Percentiles rank a stretch among this genome's conserved stretches.
Conservation (phyloP, 768 basidiomycete genomes). For the Suillus luteus region DNA sequence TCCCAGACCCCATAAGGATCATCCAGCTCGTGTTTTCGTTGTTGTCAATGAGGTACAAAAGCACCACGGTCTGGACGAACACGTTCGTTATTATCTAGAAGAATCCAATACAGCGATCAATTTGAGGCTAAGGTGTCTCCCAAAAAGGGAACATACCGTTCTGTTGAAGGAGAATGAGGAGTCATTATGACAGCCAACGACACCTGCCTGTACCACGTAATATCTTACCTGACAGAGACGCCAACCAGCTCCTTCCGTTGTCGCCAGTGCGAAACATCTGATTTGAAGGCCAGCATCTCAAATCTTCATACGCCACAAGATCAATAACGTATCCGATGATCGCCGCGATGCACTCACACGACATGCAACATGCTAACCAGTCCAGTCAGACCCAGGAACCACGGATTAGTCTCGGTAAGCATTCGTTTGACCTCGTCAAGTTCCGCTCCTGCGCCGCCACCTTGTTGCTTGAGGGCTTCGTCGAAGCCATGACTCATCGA, state of each 20-base stretch:
- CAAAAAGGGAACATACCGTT: slow-evolving; percentile 47
- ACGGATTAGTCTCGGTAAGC: slow-evolving; percentile 86
- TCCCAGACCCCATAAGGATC: slow-evolving; percentile 88
- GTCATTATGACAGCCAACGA: slow-evolving; percentile 20
- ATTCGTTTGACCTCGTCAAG: slow-evolving; percentile 96
- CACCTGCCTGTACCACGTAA: slow-evolving; percentile 14
- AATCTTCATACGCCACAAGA: slow-evolving; percentile 51
- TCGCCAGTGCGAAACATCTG: slow-evolving; percentile 94
- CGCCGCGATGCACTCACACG: slow-evolving; percentile 54
- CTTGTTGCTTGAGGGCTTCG: slow-evolving; percentile 79
- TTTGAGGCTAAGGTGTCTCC: slow-evolving; percentile 13
- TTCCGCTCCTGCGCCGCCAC: slow-evolving; percentile 62
- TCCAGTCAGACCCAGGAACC: slow-evolving; percentile 82
- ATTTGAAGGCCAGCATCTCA: slow-evolving; percentile 95
- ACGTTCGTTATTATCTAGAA: slow-evolving; percentile 85
- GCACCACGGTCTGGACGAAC: slow-evolving; percentile 86
- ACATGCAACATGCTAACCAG: slow-evolving; percentile 86
- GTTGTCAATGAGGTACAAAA: slow-evolving; percentile 94
- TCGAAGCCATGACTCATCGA: slow-evolving; percentile 86
- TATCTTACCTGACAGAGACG: slow-evolving; percentile 81
- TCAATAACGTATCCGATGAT: slow-evolving; percentile 15
- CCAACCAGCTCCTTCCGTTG: slow-evolving; percentile 94
- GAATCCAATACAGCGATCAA: slow-evolving; percentile 17
- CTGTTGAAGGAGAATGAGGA: slow-evolving; percentile 34
- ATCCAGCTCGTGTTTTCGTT: slow-evolving; percentile 97